Evolutionary conservation across 768 basidiomycete genomes (phyloP).

Genomic region (Gymnopilus dilepis): DNA sequence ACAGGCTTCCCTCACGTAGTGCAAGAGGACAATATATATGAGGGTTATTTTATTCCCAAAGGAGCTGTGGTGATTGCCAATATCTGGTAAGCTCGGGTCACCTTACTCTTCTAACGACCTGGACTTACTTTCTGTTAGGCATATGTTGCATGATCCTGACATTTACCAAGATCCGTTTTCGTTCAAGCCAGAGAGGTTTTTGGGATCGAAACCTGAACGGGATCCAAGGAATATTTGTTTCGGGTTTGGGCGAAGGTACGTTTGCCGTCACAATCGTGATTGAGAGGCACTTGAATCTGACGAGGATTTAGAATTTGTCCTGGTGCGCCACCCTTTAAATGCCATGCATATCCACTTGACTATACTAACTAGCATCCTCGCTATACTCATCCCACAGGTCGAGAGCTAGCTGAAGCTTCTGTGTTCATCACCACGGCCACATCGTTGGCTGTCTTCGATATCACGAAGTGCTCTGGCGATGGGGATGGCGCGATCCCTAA

Average conservation of each 20-base stretch:
- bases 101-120: background rate
- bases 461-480: background rate
- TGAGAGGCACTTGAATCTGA: background rate
- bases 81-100: constrained; percentile 29
- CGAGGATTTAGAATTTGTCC: background rate
- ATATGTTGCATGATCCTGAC: constrained; percentile 39
- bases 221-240: background rate
- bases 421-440: background rate
- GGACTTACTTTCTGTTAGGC: constrained; percentile 19
- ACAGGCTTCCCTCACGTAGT: constrained; percentile 33
- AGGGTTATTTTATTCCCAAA: constrained; percentile 39
- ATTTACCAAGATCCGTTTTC: constrained; percentile 39
- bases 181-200: constrained; percentile 32
- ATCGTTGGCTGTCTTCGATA: background rate
- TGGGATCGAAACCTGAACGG: background rate
- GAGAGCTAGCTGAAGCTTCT: background rate
- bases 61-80: constrained; percentile 36
- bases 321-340: too few relatives aligned
- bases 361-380: too few relatives aligned
- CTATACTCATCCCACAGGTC: background rate
- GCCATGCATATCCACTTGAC: too few relatives aligned
- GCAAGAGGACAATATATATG: constrained; percentile 36
- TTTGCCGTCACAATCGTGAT: background rate
- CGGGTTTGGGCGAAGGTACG: background rate
- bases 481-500: background rate